Base-by-base conservation (phyloP, 495 filamentous ascomycete genomes). In the Penicillium cinerascens region DNA sequence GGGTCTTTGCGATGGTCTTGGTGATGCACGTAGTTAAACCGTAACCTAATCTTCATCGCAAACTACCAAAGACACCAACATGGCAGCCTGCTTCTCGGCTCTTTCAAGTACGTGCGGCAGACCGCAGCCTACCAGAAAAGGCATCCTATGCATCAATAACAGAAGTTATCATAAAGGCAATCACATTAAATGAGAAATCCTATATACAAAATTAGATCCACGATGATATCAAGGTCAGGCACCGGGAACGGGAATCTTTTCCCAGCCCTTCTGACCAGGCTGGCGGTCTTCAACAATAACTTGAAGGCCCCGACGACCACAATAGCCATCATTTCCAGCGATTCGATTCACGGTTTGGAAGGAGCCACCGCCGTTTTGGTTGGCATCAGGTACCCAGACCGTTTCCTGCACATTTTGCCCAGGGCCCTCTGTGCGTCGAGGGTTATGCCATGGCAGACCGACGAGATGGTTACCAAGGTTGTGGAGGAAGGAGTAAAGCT, bases 381-480 rank as follows among this genome's bases (percentile, higher is more conserved):
- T 50, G 22, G 44, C 61, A 49, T 74, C 52, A 6, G 68, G 49
- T 6, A 80, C 69, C 83, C 77, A 87, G 10, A 80, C 70, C 29
- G 66, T 77, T 59, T 84, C 78, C 20, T 67, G 59, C 4, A 85
- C 77, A n/a, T 49, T 54, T 53, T 84, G 68, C 2, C 82, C 83
- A 42, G 72, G 71, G 27, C 71, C 54, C 47, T 86, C 82, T 0
- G 70, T 65, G 0, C 85, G 76, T 9, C 81, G 78, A 39, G 82
- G 76, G 55, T 87, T 86, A 20, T 72, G 66, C 62, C 78, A 74
- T 4, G 85, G 83, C 29, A 83, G 60, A 7, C 78, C 76, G 22
- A 74, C 65, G 3, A 84, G 42, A 46, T 67, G 69, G 43, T 79
- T 83, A 22, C 74, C 59, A n/a, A 88, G 25, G 21, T 69, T 67